phyloP scores from a whole-genome alignment of 805 yeast genomes.

The Candida krabiensis region DNA sequence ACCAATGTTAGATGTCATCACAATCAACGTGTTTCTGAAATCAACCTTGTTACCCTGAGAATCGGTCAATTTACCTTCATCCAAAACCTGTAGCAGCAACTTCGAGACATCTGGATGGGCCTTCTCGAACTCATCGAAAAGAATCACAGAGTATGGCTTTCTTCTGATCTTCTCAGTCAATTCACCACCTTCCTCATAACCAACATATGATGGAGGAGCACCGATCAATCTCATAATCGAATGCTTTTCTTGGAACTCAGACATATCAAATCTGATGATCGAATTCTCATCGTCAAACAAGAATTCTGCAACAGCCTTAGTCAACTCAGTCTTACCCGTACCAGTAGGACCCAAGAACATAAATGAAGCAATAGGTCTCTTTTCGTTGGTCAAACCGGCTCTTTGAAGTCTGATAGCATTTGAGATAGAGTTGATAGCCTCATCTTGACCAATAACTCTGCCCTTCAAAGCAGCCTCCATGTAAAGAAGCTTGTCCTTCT shows the following conservation, averaged over 20 bases:
- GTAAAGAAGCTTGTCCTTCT: constrained; percentile 81
- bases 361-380: constrained; percentile 94
- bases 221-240: constrained; percentile 89
- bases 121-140: constrained; percentile 95
- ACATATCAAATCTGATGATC: constrained; percentile 93
- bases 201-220: constrained; percentile 97
- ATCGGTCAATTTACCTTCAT: constrained; percentile 93
- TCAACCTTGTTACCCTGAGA: constrained; percentile 94
- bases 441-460: constrained; percentile 93
- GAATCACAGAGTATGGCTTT: constrained; percentile 88
- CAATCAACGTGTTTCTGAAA: constrained; percentile 90
- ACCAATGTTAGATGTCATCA: constrained; percentile 96
- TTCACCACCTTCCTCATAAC: constrained; percentile 95
- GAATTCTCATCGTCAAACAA: constrained; percentile 86
- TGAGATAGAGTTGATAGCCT: constrained; percentile 84
- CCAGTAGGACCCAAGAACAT: constrained; percentile 98
- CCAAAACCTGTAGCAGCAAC: constrained; percentile 84
- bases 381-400: constrained; percentile 93
- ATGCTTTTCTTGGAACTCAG: constrained; percentile 95
- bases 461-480: constrained; percentile 81
- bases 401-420: constrained; percentile 96
- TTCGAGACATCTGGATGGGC: constrained; percentile 97
- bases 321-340: constrained; percentile 95
- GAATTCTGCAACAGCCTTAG: constrained; percentile 89
- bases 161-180: constrained; percentile 94